Base-by-base conservation (phyloP, 495 filamentous ascomycete species). In the Penicillium diatomitis region DNA sequence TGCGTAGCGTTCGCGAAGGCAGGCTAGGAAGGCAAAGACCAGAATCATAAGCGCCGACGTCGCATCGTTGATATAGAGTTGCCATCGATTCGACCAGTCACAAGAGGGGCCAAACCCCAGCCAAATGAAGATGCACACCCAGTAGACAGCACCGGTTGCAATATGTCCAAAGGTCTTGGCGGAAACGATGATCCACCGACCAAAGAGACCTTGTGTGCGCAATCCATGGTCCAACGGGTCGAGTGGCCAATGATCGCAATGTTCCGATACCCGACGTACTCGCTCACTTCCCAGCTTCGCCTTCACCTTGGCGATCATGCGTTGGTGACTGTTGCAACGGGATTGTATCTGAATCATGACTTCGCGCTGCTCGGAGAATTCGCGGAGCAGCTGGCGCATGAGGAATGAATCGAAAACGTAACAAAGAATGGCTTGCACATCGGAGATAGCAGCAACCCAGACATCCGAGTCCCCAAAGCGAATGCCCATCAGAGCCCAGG, bases 31-130 rank as follows among this genome's bases (percentile, higher is more conserved):
- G 3, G 66, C 58, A 49, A 61, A 64, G 3, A 61, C 58, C 32
- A 72, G 57, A 12, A 65, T 59, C 53, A 70, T 64, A 46, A 57
- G 50, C 1, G 65, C 60, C 0, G 69, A 67, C 0, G 65, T 66
- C 11, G 61, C 65, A 6, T 66, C 62, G 49, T 72, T 72, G 52
- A 69, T 62, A 46, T 68, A 66, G 6, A 72, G 50, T 41, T 72
- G 65, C 69, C 69, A 72, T 4, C 45, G 43, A 31, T 64, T 49
- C 6, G 57, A 54, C 57, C 62, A 67, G 12, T 48, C 20, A 41
- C 52, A 61, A 10, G 48, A 10, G 29, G 50, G 46, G 12, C 68
- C 68, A n/a, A 67, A 57, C 0, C 48, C 62, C 20, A 69, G 49
- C 68, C 68, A 72, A 9, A 60, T 45, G 47, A 64, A 50, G 38